Evolutionary conservation across 2,329 filamentous ascomycete species (phyloP), one percentile per base, ranked within the genome.

Genomic region (Diaporthe citriasiana): DNA sequence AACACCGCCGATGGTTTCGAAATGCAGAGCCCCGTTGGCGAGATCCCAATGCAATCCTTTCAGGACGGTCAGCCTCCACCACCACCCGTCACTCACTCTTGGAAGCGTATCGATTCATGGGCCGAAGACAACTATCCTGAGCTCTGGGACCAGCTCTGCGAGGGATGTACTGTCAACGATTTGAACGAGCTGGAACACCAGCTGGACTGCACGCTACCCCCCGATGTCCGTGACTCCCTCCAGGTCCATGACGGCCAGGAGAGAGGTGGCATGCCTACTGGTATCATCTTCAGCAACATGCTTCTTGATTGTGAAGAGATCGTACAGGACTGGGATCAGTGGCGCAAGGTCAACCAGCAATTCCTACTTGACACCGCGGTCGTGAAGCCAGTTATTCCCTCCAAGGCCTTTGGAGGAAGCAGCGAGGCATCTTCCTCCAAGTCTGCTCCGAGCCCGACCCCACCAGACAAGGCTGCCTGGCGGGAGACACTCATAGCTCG

Each of bases 261-360:
- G 85, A 93, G 97, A 77, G 94, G 95, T 76, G 97, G 97, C 76
- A 89, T 89, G 73, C 97, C 97, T 0, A 98, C 96, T 0, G 97
- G 97, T 76, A 93, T 98, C 78, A 91, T 99, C 75, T 98, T 99
- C 79, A 91, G 95, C 75, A 93, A 91, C 82, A 99, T 99, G 97
- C 86, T 99, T 76, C 90, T 99, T 73, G 97, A 99, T 83, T 98
- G 97, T 81, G 97, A 99, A 83, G 97, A 99, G 82, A 98, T 99
- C 78, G 93, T 98, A 30, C 95, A 98, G 82, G 97, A 99, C 82
- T 98, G 96, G 94, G 93, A 94, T 79, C 97, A 98, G 81, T 99
- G 97, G 97, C 92, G 95, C 79, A 92, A 91, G 76, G 97, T 99
- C 76, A 98, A 98, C 81, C 92, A 96, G 74, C 94, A 98, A 81